Percentiles rank a stretch among this genome's conserved stretches.
These are phyloP conservation scores for Phytophthora aleatoria DNA, from an alignment of 352 stramenopile genomes.

Conservation along the genomic window DNA sequence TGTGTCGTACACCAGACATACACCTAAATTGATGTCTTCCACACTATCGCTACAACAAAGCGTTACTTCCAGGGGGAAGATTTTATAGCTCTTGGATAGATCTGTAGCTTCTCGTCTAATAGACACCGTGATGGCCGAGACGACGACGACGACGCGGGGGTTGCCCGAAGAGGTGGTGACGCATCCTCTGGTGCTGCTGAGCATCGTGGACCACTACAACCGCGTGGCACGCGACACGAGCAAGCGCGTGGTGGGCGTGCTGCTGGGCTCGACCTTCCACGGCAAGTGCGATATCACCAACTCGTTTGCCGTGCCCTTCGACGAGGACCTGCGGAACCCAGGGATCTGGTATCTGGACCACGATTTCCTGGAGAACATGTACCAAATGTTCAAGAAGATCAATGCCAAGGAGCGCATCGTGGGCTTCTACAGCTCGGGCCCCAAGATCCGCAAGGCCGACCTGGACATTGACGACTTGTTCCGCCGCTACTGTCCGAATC, in stretches of 20 bases:
- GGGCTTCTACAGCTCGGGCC: conserved; percentile 99
- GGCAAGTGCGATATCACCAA: conserved; percentile 95
- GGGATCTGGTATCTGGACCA: conserved; percentile 99
- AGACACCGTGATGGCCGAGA: conserved; percentile 18
- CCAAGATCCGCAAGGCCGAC: conserved; percentile 95
- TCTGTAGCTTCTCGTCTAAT: conserved; percentile 4
- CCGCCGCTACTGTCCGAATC: conserved; percentile 93
- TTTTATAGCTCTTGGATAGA: conserved; percentile 11
- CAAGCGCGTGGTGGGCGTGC: conserved; percentile 98
- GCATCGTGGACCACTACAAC: conserved; percentile 99
- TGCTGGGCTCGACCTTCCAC: conserved; percentile 96
- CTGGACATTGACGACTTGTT: conserved; percentile 96
- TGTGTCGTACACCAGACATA: background rate
- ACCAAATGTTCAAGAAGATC: conserved; percentile 95
- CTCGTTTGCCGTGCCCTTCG: conserved; percentile 97
- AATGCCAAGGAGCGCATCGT: conserved; percentile 98
- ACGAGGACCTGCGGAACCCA: conserved; percentile 98
- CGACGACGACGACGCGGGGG: conserved; percentile 37
- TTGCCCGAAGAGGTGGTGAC: conserved; percentile 95
- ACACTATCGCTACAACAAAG: conserved; percentile 4
- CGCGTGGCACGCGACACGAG: conserved; percentile 97
- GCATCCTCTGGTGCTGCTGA: conserved; percentile 98
- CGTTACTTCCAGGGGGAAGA: conserved; percentile 35
- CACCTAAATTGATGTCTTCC: background rate
- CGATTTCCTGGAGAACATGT: conserved; percentile 99